phyloP scores from a whole-genome alignment of 768 basidiomycete genomes.

The Leccinum uliginosum region DNA sequence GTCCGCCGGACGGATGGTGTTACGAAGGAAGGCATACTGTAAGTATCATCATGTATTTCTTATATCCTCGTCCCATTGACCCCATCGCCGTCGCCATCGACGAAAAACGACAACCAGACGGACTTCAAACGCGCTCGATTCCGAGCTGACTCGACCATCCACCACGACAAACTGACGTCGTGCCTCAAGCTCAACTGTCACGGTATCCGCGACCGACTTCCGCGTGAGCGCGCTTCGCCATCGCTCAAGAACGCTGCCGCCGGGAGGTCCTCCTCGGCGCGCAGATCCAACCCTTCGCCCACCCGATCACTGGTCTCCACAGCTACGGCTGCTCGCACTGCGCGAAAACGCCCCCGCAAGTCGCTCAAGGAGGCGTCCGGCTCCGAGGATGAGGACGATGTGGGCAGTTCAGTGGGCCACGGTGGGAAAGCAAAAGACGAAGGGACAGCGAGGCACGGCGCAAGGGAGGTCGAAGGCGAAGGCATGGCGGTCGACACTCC shows the following conservation, averaged over 20 bases:
- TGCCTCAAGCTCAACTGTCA: slow-evolving; percentile 57
- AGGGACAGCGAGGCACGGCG: not conserved
- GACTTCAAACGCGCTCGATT: slow-evolving; percentile 75
- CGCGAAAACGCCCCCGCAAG: slow-evolving; percentile 24
- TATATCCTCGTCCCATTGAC: not conserved
- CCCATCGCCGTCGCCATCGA: not conserved
- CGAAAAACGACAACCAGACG: slow-evolving; percentile 37
- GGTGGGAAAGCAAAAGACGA: slow-evolving; percentile 8
- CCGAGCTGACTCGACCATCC: slow-evolving; percentile 64
- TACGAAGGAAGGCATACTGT: slow-evolving; percentile 80
- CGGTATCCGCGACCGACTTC: slow-evolving; percentile 30
- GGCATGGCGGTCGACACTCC: slow-evolving; percentile 12
- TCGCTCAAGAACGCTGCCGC: not conserved
- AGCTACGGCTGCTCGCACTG: slow-evolving; percentile 3
- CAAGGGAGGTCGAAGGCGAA: not conserved
- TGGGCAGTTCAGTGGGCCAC: slow-evolving; percentile 7
- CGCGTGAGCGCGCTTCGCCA: slow-evolving; percentile 3
- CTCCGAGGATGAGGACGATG: slow-evolving; percentile 16
- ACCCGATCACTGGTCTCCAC: slow-evolving; percentile 16
- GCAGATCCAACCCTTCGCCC: slow-evolving; percentile 24
- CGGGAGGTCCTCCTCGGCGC: slow-evolving; percentile 14
- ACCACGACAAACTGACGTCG: slow-evolving; percentile 62
- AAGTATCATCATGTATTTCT: not conserved
- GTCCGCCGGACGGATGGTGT: slow-evolving; percentile 84
- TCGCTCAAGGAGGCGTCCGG: slow-evolving; percentile 17